Evolutionary conservation across 495 filamentous ascomycete genomes (phyloP).

Genomic region (Penicillium cataractarum): DNA sequence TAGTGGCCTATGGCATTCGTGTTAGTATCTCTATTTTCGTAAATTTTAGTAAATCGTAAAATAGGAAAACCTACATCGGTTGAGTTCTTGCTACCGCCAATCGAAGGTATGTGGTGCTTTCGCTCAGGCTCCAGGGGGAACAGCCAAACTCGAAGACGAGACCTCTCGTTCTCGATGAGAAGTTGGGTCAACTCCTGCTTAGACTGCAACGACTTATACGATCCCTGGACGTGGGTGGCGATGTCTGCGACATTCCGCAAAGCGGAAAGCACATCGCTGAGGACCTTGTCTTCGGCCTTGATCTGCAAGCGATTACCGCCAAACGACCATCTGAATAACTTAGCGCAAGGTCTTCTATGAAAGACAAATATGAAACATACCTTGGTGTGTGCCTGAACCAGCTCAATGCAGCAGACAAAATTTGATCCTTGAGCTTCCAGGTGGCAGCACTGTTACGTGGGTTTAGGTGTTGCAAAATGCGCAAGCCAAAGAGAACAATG

Average conservation of each 20-base stretch:
- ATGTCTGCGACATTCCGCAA: slow-evolving; percentile 61
- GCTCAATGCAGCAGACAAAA: slow-evolving; percentile 78
- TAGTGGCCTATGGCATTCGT: slow-evolving; percentile 27
- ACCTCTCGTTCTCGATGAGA: slow-evolving; percentile 83
- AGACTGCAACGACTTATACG: slow-evolving; percentile 65
- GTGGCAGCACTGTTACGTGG: slow-evolving; percentile 60
- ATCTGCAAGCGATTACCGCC: slow-evolving; percentile 91
- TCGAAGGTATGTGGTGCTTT: slow-evolving; percentile 54
- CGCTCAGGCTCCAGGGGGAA: slow-evolving; percentile 74
- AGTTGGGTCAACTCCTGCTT: slow-evolving; percentile 80
- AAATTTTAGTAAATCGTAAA: background rate
- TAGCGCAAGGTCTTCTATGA: background rate
- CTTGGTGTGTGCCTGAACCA: slow-evolving; percentile 86
- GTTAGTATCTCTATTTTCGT: background rate
- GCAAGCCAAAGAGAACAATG: slow-evolving; percentile 78
- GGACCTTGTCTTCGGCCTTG: slow-evolving; percentile 84
- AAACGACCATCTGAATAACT: slow-evolving; percentile 74
- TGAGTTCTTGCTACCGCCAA: slow-evolving; percentile 36
- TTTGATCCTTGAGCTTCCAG: slow-evolving; percentile 83
- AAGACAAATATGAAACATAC: slow-evolving; percentile 33
- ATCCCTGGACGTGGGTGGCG: slow-evolving; percentile 54
- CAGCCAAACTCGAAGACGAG: slow-evolving; percentile 86
- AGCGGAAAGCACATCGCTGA: slow-evolving; percentile 72
- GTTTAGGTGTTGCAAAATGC: slow-evolving; percentile 70
- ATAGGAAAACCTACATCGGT: slow-evolving; percentile 37